phyloP scores from a whole-genome alignment of 2,329 filamentous ascomycete species.

The Elsinoe arachidis region DNA sequence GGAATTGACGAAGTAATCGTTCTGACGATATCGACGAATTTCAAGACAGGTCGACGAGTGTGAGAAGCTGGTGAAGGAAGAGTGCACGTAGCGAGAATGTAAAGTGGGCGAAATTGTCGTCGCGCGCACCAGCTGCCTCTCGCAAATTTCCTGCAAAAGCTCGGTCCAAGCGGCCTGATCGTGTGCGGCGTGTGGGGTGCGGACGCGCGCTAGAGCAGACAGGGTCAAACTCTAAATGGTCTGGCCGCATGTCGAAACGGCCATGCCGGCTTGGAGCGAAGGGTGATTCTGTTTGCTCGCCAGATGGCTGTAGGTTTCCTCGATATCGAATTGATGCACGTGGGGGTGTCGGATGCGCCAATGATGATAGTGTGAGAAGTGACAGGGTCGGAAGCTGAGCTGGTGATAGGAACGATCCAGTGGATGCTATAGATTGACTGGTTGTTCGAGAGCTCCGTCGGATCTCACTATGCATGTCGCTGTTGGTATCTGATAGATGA shows the following conservation, averaged over 20 bases:
- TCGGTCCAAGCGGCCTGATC: conserved; percentile 1
- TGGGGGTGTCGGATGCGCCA: no score
- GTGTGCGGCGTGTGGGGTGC: neutral
- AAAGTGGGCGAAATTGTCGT: conserved; percentile 1
- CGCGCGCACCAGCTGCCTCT: conserved; percentile 1
- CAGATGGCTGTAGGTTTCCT: no score
- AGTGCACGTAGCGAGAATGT: neutral
- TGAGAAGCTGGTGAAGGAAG: neutral
- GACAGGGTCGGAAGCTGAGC: no score
- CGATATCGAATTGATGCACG: no score
- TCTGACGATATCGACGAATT: no score
- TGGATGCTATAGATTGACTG: no score
- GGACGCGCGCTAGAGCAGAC: neutral
- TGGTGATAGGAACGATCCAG: no score
- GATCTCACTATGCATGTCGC: no score
- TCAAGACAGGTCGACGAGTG: neutral
- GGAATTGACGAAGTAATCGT: no score
- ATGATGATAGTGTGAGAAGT: no score
- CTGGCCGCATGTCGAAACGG: neutral
- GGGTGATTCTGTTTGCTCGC: neutral
- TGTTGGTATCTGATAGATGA: no score
- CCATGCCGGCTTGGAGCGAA: neutral
- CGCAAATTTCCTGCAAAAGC: conserved; percentile 6
- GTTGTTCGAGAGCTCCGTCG: no score
- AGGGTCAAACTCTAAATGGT: conserved; percentile 3